Evolutionary conservation across 495 filamentous ascomycete species (phyloP).

Genomic region (Aspergillus leporis): DNA sequence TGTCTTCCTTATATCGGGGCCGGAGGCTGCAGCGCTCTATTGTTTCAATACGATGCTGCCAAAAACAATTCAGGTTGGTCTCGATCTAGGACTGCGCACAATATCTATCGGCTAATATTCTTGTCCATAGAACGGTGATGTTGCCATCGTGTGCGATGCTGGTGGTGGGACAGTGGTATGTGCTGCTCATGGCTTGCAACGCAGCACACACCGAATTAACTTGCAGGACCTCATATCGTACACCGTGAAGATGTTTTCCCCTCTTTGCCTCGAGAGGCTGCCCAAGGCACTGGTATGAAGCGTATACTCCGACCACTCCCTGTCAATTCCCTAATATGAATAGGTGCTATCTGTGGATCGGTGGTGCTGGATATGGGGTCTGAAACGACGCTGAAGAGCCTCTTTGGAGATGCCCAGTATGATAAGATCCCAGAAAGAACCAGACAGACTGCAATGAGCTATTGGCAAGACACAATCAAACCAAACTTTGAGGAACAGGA

Average conservation of each 20-base stretch:
- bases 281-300: conserved; percentile 21
- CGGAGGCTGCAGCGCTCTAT: conserved; percentile 61
- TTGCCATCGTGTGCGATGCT: conserved; percentile 57
- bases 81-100: neutral
- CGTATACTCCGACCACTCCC: neutral
- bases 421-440: conserved; percentile 6
- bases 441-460: neutral
- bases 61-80: conserved; percentile 23
- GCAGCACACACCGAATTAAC: neutral
- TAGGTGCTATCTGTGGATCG: conserved; percentile 55
- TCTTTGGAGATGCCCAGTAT: conserved; percentile 19
- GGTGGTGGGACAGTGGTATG: conserved; percentile 62
- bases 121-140: conserved; percentile 33
- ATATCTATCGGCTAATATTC: neutral
- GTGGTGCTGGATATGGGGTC: conserved; percentile 52
- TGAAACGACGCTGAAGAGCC: conserved; percentile 36
- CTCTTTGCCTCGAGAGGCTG: conserved; percentile 20
- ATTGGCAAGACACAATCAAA: conserved; percentile 30
- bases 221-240: conserved; percentile 51
- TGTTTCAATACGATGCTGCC: conserved; percentile 39
- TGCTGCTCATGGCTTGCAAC: conserved; percentile 21
- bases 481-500: conserved; percentile 2
- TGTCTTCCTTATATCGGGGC: conserved; percentile 58
- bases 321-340: neutral
- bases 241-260: conserved; percentile 13